These are phyloP conservation scores for Abrus precatorius DNA, from an alignment of 306 rosid species.

Conservation along the genomic window DNA sequence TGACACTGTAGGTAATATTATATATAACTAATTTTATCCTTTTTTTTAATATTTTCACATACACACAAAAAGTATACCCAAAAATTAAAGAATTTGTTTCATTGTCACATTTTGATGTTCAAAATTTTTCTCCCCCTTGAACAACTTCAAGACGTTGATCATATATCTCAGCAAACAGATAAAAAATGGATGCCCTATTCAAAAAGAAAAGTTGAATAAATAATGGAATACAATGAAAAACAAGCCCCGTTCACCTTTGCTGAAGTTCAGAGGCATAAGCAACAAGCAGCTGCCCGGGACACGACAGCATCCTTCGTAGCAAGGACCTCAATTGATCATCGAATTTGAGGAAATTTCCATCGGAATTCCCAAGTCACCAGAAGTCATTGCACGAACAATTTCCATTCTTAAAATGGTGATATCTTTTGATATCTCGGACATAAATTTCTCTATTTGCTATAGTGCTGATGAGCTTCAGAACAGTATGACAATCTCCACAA, in stretches of 20 bases:
- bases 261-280: not conserved
- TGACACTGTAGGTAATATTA: no score
- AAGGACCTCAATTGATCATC: constrained; percentile 16
- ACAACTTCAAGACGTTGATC: no score
- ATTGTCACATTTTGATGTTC: no score
- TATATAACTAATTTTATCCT: no score
- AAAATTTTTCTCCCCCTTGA: no score
- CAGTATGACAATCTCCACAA: constrained; percentile 91
- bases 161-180: no score
- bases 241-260: not conserved
- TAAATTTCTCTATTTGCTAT: constrained; percentile 75
- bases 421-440: constrained; percentile 82
- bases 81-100: no score
- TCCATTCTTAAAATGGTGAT: constrained; percentile 83
- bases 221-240: no score
- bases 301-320: constrained; percentile 14
- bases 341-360: constrained; percentile 21
- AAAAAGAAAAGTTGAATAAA: no score
- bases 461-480: constrained; percentile 75
- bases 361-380: constrained; percentile 63
- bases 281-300: not conserved
- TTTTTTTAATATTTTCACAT: no score
- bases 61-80: no score
- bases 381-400: constrained; percentile 86
- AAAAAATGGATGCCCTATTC: no score